These are phyloP conservation scores for Russula earlei DNA, from an alignment of 768 basidiomycete genomes.

Conservation along the genomic window DNA sequence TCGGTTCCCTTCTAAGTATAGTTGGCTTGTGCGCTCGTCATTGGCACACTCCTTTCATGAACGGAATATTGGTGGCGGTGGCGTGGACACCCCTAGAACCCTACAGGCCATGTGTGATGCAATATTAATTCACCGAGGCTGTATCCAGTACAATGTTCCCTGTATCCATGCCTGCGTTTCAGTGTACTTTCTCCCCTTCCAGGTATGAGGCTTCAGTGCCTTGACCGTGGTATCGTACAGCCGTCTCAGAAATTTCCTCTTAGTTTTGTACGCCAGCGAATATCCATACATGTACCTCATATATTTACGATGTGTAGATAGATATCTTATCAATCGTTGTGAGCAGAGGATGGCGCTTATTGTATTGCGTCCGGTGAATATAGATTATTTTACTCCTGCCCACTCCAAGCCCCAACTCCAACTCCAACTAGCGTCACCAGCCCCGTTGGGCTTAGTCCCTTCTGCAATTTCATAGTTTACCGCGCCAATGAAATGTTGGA, in stretches of 20 bases:
- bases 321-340: too few species aligned
- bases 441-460: too few species aligned
- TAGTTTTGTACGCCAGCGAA: neutral
- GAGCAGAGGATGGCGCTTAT: too few species aligned
- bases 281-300: conserved; percentile 5
- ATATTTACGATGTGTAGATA: too few species aligned
- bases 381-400: too few species aligned
- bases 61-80: neutral
- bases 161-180: neutral
- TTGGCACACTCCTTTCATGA: conserved; percentile 19
- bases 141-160: neutral
- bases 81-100: neutral
- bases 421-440: too few species aligned
- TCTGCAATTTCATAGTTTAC: too few species aligned
- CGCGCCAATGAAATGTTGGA: too few species aligned
- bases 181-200: neutral
- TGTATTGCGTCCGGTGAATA: too few species aligned
- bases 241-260: neutral
- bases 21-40: conserved; percentile 18
- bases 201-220: neutral
- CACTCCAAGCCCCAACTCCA: too few species aligned
- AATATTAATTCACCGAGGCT: neutral
- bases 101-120: neutral
- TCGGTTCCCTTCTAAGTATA: conserved; percentile 18
- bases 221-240: neutral